phyloP scores from a whole-genome alignment of 2,329 filamentous ascomycete species.

The Penicillium sp. region DNA sequence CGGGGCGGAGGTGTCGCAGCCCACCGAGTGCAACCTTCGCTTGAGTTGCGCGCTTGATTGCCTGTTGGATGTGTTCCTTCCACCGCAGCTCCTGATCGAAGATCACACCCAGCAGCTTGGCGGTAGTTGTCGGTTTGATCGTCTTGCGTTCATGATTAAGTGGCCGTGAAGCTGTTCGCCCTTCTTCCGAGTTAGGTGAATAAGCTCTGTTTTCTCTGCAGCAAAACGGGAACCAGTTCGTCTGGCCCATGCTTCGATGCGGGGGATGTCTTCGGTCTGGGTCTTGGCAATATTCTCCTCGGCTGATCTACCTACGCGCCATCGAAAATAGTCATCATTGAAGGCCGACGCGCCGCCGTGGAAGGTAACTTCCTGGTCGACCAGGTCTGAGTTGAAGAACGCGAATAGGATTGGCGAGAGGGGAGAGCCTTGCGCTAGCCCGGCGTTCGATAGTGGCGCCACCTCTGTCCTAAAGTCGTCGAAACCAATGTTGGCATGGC shows the following conservation, averaged over 20 bases:
- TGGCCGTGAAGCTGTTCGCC: too few species aligned
- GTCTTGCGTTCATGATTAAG: too few species aligned
- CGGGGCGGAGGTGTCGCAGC: neutral
- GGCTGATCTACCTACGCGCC: too few species aligned
- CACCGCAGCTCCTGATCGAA: neutral
- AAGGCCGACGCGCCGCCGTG: too few species aligned
- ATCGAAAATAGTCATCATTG: too few species aligned
- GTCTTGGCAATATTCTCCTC: neutral
- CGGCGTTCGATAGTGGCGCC: neutral
- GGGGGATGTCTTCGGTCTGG: neutral
- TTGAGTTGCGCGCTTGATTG: neutral
- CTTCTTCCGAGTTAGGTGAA: neutral
- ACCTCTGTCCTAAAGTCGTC: neutral
- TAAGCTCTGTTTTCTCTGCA: neutral
- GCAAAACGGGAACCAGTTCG: neutral
- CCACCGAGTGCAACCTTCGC: neutral
- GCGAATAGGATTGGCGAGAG: neutral
- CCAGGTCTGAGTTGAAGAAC: conserved; percentile 1
- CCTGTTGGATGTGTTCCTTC: neutral
- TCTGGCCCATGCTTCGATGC: neutral
- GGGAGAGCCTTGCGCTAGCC: neutral
- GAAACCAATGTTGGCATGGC: neutral
- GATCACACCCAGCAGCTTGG: neutral
- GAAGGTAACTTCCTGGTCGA: neutral
- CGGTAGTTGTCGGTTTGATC: too few species aligned